Evolutionary conservation across 192 early-diverging fungal species (phyloP).

Genomic region (Coemansia sp.): DNA sequence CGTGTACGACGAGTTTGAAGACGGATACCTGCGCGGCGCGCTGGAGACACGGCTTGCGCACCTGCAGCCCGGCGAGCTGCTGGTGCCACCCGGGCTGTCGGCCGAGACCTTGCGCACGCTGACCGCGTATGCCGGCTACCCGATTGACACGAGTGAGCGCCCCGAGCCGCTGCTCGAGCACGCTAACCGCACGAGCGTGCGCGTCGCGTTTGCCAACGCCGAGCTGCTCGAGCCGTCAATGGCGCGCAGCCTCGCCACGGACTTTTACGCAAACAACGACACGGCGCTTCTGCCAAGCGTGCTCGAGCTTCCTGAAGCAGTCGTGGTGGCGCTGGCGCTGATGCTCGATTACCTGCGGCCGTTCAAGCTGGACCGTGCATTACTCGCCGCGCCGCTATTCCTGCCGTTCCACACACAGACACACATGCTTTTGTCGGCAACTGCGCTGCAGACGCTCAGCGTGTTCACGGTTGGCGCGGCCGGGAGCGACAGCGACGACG

Average conservation of each 20-base stretch:
- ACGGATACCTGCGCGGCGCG: conserved; percentile 21
- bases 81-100: conserved; percentile 15
- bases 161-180: conserved; percentile 50
- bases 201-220: conserved; percentile 22
- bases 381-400: conserved; percentile 61
- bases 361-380: conserved; percentile 32
- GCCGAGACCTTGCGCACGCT: conserved; percentile 27
- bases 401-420: conserved; percentile 74
- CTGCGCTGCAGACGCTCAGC: conserved; percentile 86
- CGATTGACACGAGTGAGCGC: conserved; percentile 47
- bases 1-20: conserved; percentile 50
- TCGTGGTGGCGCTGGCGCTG: conserved; percentile 15
- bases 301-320: conserved; percentile 21
- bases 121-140: conserved; percentile 26
- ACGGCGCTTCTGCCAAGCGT: conserved; percentile 30
- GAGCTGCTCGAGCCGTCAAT: not conserved
- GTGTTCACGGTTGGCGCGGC: conserved; percentile 79
- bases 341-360: conserved; percentile 53
- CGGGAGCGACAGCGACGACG: not conserved
- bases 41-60: conserved; percentile 45
- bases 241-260: conserved; percentile 10
- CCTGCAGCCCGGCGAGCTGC: conserved; percentile 31
- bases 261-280: conserved; percentile 21
- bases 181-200: conserved; percentile 53
- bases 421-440: conserved; percentile 84